Percentiles rank a stretch among this genome's conserved stretches.
phyloP scores from a whole-genome alignment of 441 rosid genomes.

The Codiaeum variegatum region DNA sequence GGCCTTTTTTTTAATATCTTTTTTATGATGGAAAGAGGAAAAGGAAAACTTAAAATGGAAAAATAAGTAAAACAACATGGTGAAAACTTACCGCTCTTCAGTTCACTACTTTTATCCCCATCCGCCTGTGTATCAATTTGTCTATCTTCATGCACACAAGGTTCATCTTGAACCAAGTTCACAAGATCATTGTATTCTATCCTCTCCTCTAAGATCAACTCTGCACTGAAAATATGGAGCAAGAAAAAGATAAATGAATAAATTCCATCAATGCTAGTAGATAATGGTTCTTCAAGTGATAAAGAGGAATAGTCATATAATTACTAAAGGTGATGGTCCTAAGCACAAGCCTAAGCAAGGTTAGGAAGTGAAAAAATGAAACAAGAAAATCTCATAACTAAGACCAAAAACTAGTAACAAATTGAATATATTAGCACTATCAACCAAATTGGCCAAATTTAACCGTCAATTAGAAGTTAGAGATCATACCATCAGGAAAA shows the following conservation, averaged over 20 bases:
- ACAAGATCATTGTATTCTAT: conserved; percentile 90
- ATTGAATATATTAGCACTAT: neutral
- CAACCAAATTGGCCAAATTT: neutral
- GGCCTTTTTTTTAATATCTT: no score
- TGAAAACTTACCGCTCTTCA: conserved; percentile 37
- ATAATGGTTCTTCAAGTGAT: neutral
- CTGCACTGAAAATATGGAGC: conserved; percentile 58
- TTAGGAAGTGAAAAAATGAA: neutral
- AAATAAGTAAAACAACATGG: conserved; percentile 1
- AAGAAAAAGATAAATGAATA: conserved; percentile 14
- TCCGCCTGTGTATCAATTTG: conserved; percentile 26
- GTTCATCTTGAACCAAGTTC: conserved; percentile 38
- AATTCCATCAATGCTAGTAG: neutral
- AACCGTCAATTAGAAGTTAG: neutral
- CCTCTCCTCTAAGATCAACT: conserved; percentile 64
- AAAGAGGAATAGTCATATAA: neutral
- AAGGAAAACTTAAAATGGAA: neutral
- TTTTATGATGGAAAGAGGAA: neutral
- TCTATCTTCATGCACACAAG: conserved; percentile 24
- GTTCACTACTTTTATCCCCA: conserved; percentile 33
- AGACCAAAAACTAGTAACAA: neutral
- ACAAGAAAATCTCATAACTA: neutral
- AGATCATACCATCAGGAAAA: neutral
- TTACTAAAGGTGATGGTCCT: neutral
- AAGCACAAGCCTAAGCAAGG: neutral